Conservation (phyloP, 1,139 yeast species). For the Wickerhamomyces sp. region DNA sequence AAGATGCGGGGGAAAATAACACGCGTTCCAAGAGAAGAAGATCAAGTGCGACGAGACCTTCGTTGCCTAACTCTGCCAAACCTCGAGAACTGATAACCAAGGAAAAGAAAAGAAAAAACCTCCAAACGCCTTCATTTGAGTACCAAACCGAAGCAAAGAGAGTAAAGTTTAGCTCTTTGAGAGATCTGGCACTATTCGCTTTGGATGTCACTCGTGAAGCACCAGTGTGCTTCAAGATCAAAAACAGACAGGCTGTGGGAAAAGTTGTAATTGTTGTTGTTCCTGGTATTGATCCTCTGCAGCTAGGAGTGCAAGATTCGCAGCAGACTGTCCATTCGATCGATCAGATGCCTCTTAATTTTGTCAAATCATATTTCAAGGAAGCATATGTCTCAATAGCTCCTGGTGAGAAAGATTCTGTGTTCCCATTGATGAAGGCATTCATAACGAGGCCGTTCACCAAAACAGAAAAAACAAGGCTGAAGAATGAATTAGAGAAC, state of each 20-base stretch:
- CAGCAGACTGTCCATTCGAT: conserved; percentile 7
- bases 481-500: conserved; percentile 30
- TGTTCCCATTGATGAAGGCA: conserved; percentile 51
- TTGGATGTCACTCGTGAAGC: conserved; percentile 37
- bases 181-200: conserved; percentile 47
- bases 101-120: conserved; percentile 40
- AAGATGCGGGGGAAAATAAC: no score
- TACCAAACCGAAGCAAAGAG: conserved; percentile 25
- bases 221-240: conserved; percentile 39
- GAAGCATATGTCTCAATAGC: conserved; percentile 36
- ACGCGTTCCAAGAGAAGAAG: conserved; percentile 28
- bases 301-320: conserved; percentile 30
- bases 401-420: conserved; percentile 32
- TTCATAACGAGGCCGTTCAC: conserved; percentile 53
- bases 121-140: conserved; percentile 29
- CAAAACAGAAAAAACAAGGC: conserved; percentile 43
- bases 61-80: conserved; percentile 6
- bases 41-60: conserved; percentile 26
- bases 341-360: conserved; percentile 29
- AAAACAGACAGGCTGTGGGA: conserved; percentile 37
- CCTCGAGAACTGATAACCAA: conserved; percentile 6
- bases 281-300: conserved; percentile 57
- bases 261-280: conserved; percentile 58
- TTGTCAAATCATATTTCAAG: conserved; percentile 36
- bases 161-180: conserved; percentile 37